Percentiles rank a stretch among this genome's conserved stretches.
Conservation (phyloP, 169 alveolate species). For the Plasmodium cynomolgi region DNA sequence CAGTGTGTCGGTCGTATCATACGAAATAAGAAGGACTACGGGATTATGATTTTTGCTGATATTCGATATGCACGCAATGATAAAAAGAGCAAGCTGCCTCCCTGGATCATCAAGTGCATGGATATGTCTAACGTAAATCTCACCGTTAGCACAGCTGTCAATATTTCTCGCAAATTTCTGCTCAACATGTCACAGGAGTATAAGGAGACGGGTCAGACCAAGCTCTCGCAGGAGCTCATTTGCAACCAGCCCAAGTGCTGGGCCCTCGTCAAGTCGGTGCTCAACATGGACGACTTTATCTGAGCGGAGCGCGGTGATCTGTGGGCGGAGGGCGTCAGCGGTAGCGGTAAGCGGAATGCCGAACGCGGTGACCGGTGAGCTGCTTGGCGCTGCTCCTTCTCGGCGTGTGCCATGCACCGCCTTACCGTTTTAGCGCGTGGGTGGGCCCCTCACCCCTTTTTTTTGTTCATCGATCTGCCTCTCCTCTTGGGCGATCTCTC, state of each 20-base stretch:
- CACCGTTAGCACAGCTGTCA: conserved; percentile 89
- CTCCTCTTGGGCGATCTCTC: no score
- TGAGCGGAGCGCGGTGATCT: neutral
- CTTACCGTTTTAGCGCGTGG: neutral
- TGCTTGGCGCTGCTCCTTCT: neutral
- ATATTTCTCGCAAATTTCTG: conserved; percentile 80
- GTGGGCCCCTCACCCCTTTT: neutral
- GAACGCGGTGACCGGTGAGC: no score
- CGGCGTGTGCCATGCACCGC: neutral
- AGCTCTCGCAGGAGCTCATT: conserved; percentile 79
- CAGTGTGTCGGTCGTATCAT: conserved; percentile 98
- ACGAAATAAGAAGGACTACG: conserved; percentile 94
- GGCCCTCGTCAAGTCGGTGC: conserved; percentile 75
- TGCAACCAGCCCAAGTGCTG: conserved; percentile 80
- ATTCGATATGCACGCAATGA: conserved; percentile 87
- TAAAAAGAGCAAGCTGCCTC: conserved; percentile 90
- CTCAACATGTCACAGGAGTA: conserved; percentile 85
- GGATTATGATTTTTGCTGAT: conserved; percentile 95
- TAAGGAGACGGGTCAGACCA: conserved; percentile 80
- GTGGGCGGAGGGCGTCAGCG: neutral
- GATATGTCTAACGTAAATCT: conserved; percentile 84
- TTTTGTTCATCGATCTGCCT: neutral
- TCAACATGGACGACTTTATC: conserved; percentile 56
- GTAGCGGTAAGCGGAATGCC: no score
- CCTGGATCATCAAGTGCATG: conserved; percentile 91